A percentile compares a stretch with the other conserved stretches of the same genome.
Evolutionary conservation across 2,329 filamentous ascomycete genomes (phyloP).

Genomic region (Pseudopithomyces maydicus): DNA sequence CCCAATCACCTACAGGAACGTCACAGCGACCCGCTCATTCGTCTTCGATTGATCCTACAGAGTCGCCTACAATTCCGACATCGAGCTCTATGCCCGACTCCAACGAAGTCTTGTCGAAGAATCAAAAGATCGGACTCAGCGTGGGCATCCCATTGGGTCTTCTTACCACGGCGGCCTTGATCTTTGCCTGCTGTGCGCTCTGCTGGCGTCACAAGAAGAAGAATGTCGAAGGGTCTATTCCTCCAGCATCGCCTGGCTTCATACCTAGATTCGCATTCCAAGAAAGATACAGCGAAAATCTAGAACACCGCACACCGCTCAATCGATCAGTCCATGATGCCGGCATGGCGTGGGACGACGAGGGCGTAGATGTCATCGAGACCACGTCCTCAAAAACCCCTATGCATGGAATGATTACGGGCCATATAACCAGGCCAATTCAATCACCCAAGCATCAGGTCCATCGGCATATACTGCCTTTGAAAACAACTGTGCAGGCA

Average conservation of each 20-base stretch:
- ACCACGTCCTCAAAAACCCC: slow-evolving; percentile 9
- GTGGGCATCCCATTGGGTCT: slow-evolving; percentile 60
- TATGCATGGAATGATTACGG: slow-evolving; percentile 2
- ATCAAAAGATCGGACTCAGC: slow-evolving; percentile 41
- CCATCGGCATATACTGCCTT: background rate
- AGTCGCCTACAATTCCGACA: slow-evolving; percentile 13
- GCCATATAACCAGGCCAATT: background rate
- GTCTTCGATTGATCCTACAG: background rate
- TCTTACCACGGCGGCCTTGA: slow-evolving; percentile 53
- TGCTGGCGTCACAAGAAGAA: slow-evolving; percentile 29
- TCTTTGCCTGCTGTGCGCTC: slow-evolving; percentile 32
- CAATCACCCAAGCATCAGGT: slow-evolving; percentile 6
- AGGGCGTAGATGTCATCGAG: slow-evolving; percentile 26
- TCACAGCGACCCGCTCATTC: background rate
- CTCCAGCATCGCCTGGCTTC: slow-evolving; percentile 42
- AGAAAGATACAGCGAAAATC: slow-evolving; percentile 25
- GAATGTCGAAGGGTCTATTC: slow-evolving; percentile 30
- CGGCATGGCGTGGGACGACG: slow-evolving; percentile 35
- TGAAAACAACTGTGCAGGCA: background rate
- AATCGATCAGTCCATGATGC: slow-evolving; percentile 16
- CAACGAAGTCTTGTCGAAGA: slow-evolving; percentile 25
- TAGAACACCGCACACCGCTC: slow-evolving; percentile 29
- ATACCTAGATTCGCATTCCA: slow-evolving; percentile 44
- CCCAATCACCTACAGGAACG: background rate
- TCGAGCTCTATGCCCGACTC: slow-evolving; percentile 20